phyloP scores from a whole-genome alignment of 2,329 filamentous ascomycete species.

The Microdochium nivale region DNA sequence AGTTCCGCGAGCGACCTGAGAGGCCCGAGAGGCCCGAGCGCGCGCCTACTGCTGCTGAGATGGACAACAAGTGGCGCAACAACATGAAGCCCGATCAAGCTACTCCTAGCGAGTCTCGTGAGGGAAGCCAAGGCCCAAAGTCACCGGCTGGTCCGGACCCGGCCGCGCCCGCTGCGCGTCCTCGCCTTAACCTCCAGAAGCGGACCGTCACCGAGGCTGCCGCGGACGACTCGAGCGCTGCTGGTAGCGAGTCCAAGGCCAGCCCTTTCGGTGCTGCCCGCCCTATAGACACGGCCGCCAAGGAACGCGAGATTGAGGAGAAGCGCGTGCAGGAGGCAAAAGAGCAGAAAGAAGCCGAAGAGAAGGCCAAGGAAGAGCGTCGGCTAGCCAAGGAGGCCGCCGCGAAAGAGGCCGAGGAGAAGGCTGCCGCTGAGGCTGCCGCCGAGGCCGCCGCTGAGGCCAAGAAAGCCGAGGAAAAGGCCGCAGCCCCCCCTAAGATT shows the following conservation, averaged over 20 bases:
- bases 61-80: slow-evolving; percentile 86
- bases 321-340: slow-evolving; percentile 66
- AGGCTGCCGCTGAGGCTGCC: slow-evolving; percentile 28
- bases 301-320: slow-evolving; percentile 85
- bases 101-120: slow-evolving; percentile 59
- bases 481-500: slow-evolving; percentile 13
- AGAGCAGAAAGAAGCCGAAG: slow-evolving; percentile 80
- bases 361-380: slow-evolving; percentile 73
- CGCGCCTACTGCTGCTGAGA: slow-evolving; percentile 77
- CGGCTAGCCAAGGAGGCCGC: slow-evolving; percentile 56
- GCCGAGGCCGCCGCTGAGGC: slow-evolving; percentile 17
- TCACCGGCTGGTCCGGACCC: slow-evolving; percentile 51
- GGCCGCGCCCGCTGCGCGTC: slow-evolving; percentile 54
- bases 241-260: slow-evolving; percentile 63
- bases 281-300: slow-evolving; percentile 85
- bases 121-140: slow-evolving; percentile 67
- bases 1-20: slow-evolving; percentile 58
- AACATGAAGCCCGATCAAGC: slow-evolving; percentile 81
- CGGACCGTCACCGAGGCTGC: slow-evolving; percentile 74
- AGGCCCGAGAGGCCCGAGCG: slow-evolving; percentile 51
- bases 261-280: slow-evolving; percentile 90
- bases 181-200: slow-evolving; percentile 82
- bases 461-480: slow-evolving; percentile 22
- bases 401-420: slow-evolving; percentile 47
- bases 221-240: slow-evolving; percentile 35